These are phyloP conservation scores for Filobasidium wieringae DNA, from an alignment of 768 basidiomycete species.

Conservation along the genomic window DNA sequence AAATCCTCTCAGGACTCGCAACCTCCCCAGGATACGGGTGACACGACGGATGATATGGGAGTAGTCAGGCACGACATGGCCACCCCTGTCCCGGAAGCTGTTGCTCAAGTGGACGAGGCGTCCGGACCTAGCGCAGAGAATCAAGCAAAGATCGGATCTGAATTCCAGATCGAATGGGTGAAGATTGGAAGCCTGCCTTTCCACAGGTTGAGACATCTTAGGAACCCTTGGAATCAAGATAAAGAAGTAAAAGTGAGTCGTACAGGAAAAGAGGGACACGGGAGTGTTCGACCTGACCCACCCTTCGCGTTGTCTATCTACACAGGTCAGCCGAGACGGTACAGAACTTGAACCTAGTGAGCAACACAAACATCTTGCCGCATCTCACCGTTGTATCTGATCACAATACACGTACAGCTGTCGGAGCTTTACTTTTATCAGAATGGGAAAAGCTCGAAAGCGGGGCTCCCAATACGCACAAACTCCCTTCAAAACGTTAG, in stretches of 20 bases:
- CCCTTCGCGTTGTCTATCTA: constrained; percentile 42
- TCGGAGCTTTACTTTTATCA: constrained; percentile 4
- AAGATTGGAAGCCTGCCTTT: constrained; percentile 62
- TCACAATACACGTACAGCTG: not conserved
- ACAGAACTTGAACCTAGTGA: constrained; percentile 73
- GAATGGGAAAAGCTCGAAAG: constrained; percentile 1
- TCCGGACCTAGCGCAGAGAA: constrained; percentile 12
- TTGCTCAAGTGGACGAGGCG: not conserved
- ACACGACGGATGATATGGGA: not conserved
- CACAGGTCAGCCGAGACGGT: constrained; percentile 50
- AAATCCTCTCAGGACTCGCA: not conserved
- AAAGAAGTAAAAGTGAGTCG: constrained; percentile 40
- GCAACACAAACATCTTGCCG: constrained; percentile 10
- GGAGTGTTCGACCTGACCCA: constrained; percentile 53
- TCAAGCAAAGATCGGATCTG: constrained; percentile 16
- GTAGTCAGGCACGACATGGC: not conserved
- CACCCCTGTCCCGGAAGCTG: not conserved
- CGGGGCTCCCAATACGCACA: not conserved
- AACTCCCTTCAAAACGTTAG: too few relatives aligned
- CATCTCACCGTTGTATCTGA: not conserved
- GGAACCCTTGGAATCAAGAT: constrained; percentile 88
- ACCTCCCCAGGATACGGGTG: not conserved
- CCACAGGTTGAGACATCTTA: constrained; percentile 59
- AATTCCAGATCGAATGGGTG: constrained; percentile 76
- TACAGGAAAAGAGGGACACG: not conserved